A percentile compares a stretch with the other conserved stretches of the same genome.
These are phyloP conservation scores for Candida maltosa DNA, from an alignment of 805 yeast genomes.

Conservation along the genomic window DNA sequence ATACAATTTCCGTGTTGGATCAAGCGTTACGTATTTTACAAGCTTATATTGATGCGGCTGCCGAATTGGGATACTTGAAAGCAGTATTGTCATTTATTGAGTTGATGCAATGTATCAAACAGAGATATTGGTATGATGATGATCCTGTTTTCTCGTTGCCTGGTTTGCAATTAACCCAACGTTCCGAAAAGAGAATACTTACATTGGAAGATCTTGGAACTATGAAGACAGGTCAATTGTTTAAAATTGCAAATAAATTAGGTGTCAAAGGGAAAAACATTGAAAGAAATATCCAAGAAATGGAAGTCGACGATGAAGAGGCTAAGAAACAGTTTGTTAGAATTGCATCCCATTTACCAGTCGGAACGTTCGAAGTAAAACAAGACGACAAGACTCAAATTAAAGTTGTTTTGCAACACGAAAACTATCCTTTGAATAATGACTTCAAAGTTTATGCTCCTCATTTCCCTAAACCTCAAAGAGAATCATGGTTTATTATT, in stretches of 20 bases:
- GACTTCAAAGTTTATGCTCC: constrained; percentile 75
- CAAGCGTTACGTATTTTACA: constrained; percentile 92
- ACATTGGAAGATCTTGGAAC: constrained; percentile 41
- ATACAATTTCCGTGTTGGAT: constrained; percentile 87
- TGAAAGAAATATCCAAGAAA: constrained; percentile 3
- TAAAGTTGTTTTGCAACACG: constrained; percentile 49
- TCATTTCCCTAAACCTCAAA: constrained; percentile 83
- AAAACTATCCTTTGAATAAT: constrained; percentile 44
- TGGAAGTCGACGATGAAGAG: constrained; percentile 17
- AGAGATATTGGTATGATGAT: constrained; percentile 82
- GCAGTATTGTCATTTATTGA: constrained; percentile 61
- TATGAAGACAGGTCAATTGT: constrained; percentile 30
- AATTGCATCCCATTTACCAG: constrained; percentile 60
- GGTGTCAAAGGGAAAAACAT: constrained; percentile 25
- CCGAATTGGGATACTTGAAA: constrained; percentile 72
- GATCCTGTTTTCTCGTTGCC: constrained; percentile 61
- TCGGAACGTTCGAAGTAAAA: constrained; percentile 42
- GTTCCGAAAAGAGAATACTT: background rate
- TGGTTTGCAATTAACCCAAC: constrained; percentile 26
- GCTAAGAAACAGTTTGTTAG: constrained; percentile 47
- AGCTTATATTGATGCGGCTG: constrained; percentile 85
- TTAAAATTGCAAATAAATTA: constrained; percentile 32
- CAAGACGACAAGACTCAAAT: constrained; percentile 38
- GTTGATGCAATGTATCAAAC: constrained; percentile 85
- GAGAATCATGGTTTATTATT: constrained; percentile 89